phyloP scores from a whole-genome alignment of 140 eudicot genomes.

The Cichorium intybus region DNA sequence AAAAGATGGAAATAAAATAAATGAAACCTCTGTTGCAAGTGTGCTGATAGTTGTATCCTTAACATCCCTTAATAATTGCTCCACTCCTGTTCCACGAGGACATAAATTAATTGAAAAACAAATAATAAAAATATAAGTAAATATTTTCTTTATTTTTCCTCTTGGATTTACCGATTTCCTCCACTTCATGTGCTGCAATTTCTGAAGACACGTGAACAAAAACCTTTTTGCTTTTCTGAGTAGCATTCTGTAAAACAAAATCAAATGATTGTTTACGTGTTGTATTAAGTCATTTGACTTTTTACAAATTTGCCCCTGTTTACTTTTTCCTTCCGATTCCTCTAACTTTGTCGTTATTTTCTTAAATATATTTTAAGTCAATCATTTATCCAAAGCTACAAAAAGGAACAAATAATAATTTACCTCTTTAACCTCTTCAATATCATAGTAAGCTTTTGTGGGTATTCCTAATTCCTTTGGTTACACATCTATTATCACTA shows the following conservation, averaged over 20 bases:
- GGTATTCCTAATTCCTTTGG: slow-evolving; percentile 95
- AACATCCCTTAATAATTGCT: slow-evolving; percentile 94
- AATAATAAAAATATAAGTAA: background rate
- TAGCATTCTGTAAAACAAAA: slow-evolving; percentile 91
- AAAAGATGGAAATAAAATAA: no score
- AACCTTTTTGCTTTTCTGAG: slow-evolving; percentile 97
- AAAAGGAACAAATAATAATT: no score
- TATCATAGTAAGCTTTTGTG: slow-evolving; percentile 95
- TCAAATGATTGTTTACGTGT: slow-evolving; percentile 4
- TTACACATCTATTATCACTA: slow-evolving; percentile 88
- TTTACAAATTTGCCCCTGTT: background rate
- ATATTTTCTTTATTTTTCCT: no score
- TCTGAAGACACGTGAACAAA: slow-evolving; percentile 94
- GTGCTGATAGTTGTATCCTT: slow-evolving; percentile 97
- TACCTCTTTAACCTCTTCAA: slow-evolving; percentile 99
- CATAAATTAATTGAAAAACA: background rate
- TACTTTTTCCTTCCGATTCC: no score
- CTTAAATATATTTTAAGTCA: background rate
- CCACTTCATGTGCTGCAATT: slow-evolving; percentile 99
- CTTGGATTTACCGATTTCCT: slow-evolving; percentile 92
- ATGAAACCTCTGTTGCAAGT: slow-evolving; percentile 99
- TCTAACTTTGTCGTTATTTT: no score
- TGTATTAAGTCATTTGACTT: background rate
- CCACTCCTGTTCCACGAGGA: slow-evolving; percentile 98
- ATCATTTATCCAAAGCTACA: no score